Base-by-base conservation (phyloP, 345 rosid genomes). In the Aquilaria malaccensis region DNA sequence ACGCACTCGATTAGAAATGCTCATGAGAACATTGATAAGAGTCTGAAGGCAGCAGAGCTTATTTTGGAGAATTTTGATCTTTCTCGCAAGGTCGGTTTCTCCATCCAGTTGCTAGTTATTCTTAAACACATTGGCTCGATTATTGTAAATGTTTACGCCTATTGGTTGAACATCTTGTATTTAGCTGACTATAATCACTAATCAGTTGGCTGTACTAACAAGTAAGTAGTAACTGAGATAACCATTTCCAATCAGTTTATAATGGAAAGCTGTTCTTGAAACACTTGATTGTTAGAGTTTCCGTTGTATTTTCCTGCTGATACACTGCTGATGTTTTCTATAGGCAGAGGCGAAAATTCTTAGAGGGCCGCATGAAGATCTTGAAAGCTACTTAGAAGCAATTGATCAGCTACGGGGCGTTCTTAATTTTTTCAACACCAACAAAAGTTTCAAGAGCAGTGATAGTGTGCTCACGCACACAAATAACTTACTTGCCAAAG, bases 321-420 rank as follows among this genome's bases (percentile, higher is more conserved):
- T 22, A 54, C 10, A 15, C 7, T 31, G 29, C 30, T 31, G 54
- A 15, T 45, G 13, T 43, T 10, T 58, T 14, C 47, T 13, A 50
- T 31, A 89, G 93, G 91, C 93, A 11, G 99, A 95, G 81, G 99
- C 97, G 45, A 91, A 94, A 74, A 88, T 91, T 68, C 72, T 94
- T 68, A 85, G 86, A 81, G 99, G 97, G 54, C 97, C 99, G 50
- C 99, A 91, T 59, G 99, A 91, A 70, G 97, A 88, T 66, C 84
- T 91, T 52, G 58, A 62, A 29, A 10, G 45, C 47, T 51, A n/a
- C 9, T 14, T 15, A 33, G 97, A 84, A 79, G 99, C 99, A 65
- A 91, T 95, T 67, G 86, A 81, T 74, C 97, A 88, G 79, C 77
- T 95, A 29, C 80, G 86, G 79, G 72, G 74, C 73, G 86, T 61